phyloP scores from a whole-genome alignment of 306 rosid species.

The Gleditsia sinensis region DNA sequence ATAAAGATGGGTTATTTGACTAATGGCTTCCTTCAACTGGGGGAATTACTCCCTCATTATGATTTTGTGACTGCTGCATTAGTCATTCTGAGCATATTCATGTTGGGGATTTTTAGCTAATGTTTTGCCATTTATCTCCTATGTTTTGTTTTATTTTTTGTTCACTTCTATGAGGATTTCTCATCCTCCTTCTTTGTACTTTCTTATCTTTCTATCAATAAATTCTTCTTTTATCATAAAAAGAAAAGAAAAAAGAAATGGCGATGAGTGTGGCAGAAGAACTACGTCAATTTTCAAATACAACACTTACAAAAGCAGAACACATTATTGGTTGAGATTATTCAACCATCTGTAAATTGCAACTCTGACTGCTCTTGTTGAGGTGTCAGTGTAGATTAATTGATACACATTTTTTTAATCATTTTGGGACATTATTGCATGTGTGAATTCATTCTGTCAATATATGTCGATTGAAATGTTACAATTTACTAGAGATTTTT shows the following conservation, averaged over 20 bases:
- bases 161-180: too few relatives aligned
- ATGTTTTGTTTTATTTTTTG: too few relatives aligned
- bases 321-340: too few relatives aligned
- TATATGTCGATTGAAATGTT: too few relatives aligned
- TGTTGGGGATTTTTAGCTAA: too few relatives aligned
- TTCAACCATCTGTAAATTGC: background rate
- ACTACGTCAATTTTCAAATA: background rate
- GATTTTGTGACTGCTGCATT: background rate
- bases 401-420: too few relatives aligned
- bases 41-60: constrained; percentile 8
- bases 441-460: background rate
- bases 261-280: constrained; percentile 6
- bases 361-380: background rate
- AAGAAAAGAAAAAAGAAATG: too few relatives aligned
- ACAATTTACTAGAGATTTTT: background rate
- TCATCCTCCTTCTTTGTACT: too few relatives aligned
- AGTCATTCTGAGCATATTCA: constrained; percentile 20
- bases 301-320: background rate
- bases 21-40: background rate
- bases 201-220: too few relatives aligned
- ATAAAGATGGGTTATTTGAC: background rate
- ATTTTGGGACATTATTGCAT: background rate
- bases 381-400: too few relatives aligned
- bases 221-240: too few relatives aligned
- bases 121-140: too few relatives aligned